phyloP scores from a whole-genome alignment of 225 moss, liverwort and hornwort species.

The Polytrichum formosum region DNA sequence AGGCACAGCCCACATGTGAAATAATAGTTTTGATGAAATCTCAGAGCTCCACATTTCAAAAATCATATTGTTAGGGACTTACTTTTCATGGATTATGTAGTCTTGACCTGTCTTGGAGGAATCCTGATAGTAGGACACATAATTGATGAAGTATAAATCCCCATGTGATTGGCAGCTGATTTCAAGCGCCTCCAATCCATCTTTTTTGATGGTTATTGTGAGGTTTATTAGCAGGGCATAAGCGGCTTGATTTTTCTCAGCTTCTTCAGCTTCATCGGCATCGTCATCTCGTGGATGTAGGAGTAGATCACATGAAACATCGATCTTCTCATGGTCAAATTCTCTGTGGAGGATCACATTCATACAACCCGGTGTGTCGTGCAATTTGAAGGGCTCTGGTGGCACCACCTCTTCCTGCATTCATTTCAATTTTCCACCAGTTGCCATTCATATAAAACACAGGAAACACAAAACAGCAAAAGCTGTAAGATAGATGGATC shows the following conservation, averaged over 20 bases:
- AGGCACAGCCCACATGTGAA: too few relatives aligned
- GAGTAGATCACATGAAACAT: conserved; percentile 16
- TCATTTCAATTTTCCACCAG: not conserved
- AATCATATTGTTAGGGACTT: not conserved
- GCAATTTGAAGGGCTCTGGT: conserved; percentile 24
- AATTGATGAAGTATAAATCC: conserved; percentile 32
- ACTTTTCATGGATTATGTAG: conserved; percentile 23
- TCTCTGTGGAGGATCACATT: conserved; percentile 18
- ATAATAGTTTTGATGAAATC: too few relatives aligned
- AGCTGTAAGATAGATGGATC: too few relatives aligned
- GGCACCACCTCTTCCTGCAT: conserved; percentile 16
- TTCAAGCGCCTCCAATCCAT: conserved; percentile 17
- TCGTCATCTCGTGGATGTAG: conserved; percentile 13
- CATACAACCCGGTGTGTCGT: conserved; percentile 7
- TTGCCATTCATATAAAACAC: not conserved
- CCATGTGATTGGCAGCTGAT: conserved; percentile 27
- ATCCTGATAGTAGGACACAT: conserved; percentile 20
- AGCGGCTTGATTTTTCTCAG: not conserved
- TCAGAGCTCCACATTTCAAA: not conserved
- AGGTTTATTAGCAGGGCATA: conserved; percentile 24
- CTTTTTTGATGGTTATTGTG: conserved; percentile 19
- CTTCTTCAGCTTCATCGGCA: not conserved
- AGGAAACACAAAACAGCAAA: too few relatives aligned
- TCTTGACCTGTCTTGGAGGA: conserved; percentile 12
- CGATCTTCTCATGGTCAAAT: conserved; percentile 17